Conservation (phyloP, 345 rosid genomes). For the Kandelia obovata region DNA sequence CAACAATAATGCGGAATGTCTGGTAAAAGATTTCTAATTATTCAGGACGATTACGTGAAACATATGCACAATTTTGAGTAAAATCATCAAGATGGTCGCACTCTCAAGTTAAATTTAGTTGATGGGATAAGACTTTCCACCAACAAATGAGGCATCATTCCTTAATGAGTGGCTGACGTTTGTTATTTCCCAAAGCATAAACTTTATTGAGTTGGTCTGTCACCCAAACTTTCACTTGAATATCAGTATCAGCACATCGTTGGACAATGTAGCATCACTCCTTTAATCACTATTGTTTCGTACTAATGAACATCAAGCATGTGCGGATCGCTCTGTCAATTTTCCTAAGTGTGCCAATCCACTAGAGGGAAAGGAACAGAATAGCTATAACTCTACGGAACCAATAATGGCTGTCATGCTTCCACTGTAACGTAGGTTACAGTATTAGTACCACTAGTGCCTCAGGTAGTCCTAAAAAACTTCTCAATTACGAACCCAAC, state of each 20-base stretch:
- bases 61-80: constrained; percentile 10
- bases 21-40: neutral
- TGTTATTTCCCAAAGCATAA: neutral
- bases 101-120: neutral
- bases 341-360: constrained; percentile 20
- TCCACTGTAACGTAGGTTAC: constrained; percentile 8
- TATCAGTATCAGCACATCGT: no score
- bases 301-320: neutral
- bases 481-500: neutral
- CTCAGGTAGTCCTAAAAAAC: neutral
- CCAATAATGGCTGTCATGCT: constrained; percentile 15
- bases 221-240: no score
- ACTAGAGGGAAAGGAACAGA: constrained; percentile 5
- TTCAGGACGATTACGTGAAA: constrained; percentile 3
- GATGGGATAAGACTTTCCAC: constrained; percentile 11
- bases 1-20: neutral
- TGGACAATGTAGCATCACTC: neutral
- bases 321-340: constrained; percentile 7
- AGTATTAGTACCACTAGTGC: neutral
- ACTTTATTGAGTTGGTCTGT: no score
- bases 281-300: neutral
- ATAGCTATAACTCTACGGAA: neutral
- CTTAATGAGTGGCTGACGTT: neutral
- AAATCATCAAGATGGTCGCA: neutral
- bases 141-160: neutral